These are phyloP conservation scores for Triticum monococcum DNA, from an alignment of 176 grass and related monocot genomes.

Conservation along the genomic window DNA sequence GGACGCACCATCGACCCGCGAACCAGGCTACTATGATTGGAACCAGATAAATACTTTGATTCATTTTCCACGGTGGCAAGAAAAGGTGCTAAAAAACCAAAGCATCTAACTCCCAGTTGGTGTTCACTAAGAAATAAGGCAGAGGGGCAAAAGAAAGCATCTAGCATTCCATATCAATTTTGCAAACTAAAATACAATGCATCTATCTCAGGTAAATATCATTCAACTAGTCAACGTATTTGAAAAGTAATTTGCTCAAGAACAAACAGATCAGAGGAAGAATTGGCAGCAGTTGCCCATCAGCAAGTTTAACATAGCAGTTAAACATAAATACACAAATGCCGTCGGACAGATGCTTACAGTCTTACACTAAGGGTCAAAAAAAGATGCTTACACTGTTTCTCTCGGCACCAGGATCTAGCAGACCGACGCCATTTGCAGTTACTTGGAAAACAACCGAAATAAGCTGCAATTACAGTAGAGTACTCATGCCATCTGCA, in stretches of 20 bases:
- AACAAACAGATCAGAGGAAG: neutral
- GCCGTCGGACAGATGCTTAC: neutral
- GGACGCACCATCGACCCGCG: too few species aligned
- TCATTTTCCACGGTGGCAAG: neutral
- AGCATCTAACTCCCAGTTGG: neutral
- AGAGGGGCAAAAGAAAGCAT: neutral
- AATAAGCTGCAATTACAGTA: conserved; percentile 46
- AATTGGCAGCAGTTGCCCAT: too few species aligned
- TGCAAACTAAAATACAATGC: neutral
- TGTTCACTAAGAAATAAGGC: neutral
- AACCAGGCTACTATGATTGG: too few species aligned
- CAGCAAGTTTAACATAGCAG: neutral
- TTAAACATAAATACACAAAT: neutral
- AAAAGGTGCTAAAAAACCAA: neutral
- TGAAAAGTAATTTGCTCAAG: neutral
- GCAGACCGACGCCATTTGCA: conserved; percentile 73
- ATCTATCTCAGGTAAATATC: neutral
- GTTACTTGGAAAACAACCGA: conserved; percentile 74
- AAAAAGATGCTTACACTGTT: conserved; percentile 47
- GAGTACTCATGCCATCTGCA: neutral
- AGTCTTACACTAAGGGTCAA: neutral
- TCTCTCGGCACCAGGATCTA: conserved; percentile 79
- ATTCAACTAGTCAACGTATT: neutral
- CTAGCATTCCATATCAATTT: neutral
- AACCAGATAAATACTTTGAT: neutral